Base-by-base conservation (phyloP, 805 yeast genomes). In the Ogataea angusta region DNA sequence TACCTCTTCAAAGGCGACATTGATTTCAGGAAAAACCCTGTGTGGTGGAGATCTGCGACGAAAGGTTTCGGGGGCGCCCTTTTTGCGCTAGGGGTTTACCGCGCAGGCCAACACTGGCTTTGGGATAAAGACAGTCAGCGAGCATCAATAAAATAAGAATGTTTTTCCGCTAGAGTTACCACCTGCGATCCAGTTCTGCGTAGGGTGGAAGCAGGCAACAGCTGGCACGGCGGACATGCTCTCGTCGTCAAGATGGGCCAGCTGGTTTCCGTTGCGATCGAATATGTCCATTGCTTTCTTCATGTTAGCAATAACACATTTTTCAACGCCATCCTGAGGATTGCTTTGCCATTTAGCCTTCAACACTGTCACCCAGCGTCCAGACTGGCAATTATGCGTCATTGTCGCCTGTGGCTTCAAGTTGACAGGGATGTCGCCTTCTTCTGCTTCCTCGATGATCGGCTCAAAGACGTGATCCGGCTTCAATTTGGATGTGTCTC, bases 161-260 rank as follows among this genome's bases (percentile, higher is more conserved):
- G 81, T 80, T 56, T 90, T 90, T 6, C 98, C 98, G 54, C 95
- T 85, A 15, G 97, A 93, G 45, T 90, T 85, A 8, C 96, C 98
- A 1, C 99, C 99, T 3, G 78, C 89, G 5, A 85, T 63, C 96
- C 97, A 89, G 60, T 91, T 88, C 53, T 82, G 74, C 0, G 85
- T 75, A 2, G 90, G 95, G 59, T 93, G 98, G 67, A 91, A 75
- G 12, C 76, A 69, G 12, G 81, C 73, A 1, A 85, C 97, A 0
- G 98, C 97, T 1, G 99, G 98, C 3, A 93, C 96, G 1, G 95
- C 91, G 0, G 95, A 83, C 60, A 91, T 78, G 15, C 65, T 56
- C 0, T 69, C 73, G 32, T 56, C 54, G 1, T 76, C 71, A 25
- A 91, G 60, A 58, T 87, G 95, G 0, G 89, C 95, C 10, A 91